Base-by-base conservation (phyloP, 2,329 filamentous ascomycete genomes). In the Fusarium avenaceum region DNA sequence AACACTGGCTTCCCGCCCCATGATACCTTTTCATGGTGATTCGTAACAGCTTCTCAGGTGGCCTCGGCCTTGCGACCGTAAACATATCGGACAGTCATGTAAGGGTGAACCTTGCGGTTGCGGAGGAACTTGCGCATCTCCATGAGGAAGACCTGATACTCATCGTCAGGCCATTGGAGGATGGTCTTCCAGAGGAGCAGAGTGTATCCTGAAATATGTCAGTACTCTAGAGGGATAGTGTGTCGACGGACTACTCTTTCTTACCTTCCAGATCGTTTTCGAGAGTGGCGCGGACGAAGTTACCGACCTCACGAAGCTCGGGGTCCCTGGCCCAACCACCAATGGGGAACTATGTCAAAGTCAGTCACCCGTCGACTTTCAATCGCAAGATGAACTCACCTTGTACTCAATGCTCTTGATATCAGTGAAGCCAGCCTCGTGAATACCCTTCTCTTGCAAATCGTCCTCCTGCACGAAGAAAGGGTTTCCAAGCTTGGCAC, bases 251-350 rank as follows among this genome's bases (percentile, higher is more conserved):
- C 7, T 7, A 19, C 3, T 26, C n/a, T 20, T 48, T 26, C 19
- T 20, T 53, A 56, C 70, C 70, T 50, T 72, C 70, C 4, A 73
- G 44, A 26, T 72, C 70, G 14, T 72, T 72, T 24, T 72, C 70
- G 3, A 72, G 60, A 3, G 70, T 72, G 2, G 70, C 42, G 4
- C 52, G 59, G 24, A 72, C 68, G 19, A 58, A 72, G 24, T 59
- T 70, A 14, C 70, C 70, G 3, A 72, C 71, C n/a, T 50, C 45
- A 9, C 42, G 43, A 17, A 72, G 54, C 7, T 60, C 52, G 15
- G 55, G 35, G 8, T 72, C 63, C 8, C 44, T 58, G 8, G 70
- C 32, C 70, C 70, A 72, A 15, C 65, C 68, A 4, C 70, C 70
- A 1, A 72, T 59, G 5, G 70, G 70, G 44, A 72, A 67, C 70